Conservation (phyloP, 306 rosid species). For the Malus fusca region DNA sequence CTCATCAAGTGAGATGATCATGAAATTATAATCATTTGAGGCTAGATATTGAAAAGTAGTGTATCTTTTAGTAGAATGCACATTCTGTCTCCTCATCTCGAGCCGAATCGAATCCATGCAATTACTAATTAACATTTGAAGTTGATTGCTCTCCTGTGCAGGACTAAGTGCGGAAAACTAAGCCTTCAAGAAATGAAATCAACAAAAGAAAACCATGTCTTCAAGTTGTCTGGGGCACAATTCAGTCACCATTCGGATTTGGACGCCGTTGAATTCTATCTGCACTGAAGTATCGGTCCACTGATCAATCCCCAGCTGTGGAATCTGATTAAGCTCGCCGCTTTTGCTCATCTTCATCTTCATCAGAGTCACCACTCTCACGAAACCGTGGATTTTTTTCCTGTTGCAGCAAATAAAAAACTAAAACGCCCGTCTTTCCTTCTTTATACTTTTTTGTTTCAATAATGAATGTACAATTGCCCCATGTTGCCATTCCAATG, state of each 20-base stretch:
- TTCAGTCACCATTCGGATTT: neutral
- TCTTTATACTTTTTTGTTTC: neutral
- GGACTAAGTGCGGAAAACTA: neutral
- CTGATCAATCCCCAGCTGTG: neutral
- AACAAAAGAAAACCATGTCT: neutral
- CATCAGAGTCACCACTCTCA: constrained; percentile 96
- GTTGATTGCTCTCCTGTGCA: neutral
- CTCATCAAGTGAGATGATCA: neutral
- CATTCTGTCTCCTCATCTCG: neutral
- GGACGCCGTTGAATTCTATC: neutral
- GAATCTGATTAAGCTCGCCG: constrained; percentile 24
- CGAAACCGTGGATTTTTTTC: constrained; percentile 97
- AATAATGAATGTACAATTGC: neutral
- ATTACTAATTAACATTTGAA: neutral
- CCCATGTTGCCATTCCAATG: neutral
- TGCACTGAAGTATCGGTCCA: neutral
- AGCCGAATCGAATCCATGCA: neutral
- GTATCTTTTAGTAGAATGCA: neutral
- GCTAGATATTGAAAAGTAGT: neutral
- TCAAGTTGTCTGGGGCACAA: neutral
- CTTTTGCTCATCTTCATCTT: constrained; percentile 78
- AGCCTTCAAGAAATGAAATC: neutral
- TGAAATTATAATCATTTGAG: neutral
- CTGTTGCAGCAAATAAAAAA: constrained; percentile 27
- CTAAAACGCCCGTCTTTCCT: neutral